A percentile compares a stretch with the other conserved stretches of the same genome.
phyloP scores from a whole-genome alignment of 1,139 yeast genomes.

The Pichia sp. region DNA sequence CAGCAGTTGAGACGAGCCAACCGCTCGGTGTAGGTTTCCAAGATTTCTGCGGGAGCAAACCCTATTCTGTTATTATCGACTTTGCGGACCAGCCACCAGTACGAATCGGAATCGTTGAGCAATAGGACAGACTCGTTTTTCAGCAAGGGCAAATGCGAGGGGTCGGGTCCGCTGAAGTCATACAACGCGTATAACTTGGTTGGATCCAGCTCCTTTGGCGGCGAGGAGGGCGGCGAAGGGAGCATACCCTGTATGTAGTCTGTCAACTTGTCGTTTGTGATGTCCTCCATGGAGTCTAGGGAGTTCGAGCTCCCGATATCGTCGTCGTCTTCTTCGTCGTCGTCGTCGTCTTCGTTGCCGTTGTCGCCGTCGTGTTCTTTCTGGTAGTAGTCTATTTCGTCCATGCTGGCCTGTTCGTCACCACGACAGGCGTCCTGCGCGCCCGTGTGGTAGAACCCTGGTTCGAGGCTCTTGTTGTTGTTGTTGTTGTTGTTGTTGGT shows the following conservation, averaged over 20 bases:
- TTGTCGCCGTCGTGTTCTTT: neutral
- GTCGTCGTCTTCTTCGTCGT: slow-evolving; percentile 18
- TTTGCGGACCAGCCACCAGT: slow-evolving; percentile 93
- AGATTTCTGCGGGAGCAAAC: slow-evolving; percentile 93
- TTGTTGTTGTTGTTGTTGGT: neutral
- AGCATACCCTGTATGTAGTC: slow-evolving; percentile 32
- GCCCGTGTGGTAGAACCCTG: neutral
- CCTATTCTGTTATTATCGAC: slow-evolving; percentile 63
- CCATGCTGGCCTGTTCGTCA: slow-evolving; percentile 12
- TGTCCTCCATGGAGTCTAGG: slow-evolving; percentile 7
- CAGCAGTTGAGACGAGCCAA: slow-evolving; percentile 89
- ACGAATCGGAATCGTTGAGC: slow-evolving; percentile 83
- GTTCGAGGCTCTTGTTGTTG: neutral
- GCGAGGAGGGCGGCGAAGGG: slow-evolving; percentile 72
- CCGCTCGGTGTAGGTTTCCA: slow-evolving; percentile 88
- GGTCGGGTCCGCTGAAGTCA: slow-evolving; percentile 88
- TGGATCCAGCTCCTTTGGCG: slow-evolving; percentile 81
- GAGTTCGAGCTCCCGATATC: slow-evolving; percentile 17
- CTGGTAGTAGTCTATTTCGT: slow-evolving; percentile 1
- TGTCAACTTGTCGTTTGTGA: slow-evolving; percentile 18
- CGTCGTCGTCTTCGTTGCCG: slow-evolving; percentile 26
- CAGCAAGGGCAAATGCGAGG: slow-evolving; percentile 77
- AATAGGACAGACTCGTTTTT: slow-evolving; percentile 82
- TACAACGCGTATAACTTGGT: slow-evolving; percentile 80
- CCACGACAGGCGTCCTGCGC: slow-evolving; percentile 27